A percentile compares a stretch with the other conserved stretches of the same genome.
phyloP scores from a whole-genome alignment of 192 early-diverging fungal genomes.

The Rhizophagus sp. region DNA sequence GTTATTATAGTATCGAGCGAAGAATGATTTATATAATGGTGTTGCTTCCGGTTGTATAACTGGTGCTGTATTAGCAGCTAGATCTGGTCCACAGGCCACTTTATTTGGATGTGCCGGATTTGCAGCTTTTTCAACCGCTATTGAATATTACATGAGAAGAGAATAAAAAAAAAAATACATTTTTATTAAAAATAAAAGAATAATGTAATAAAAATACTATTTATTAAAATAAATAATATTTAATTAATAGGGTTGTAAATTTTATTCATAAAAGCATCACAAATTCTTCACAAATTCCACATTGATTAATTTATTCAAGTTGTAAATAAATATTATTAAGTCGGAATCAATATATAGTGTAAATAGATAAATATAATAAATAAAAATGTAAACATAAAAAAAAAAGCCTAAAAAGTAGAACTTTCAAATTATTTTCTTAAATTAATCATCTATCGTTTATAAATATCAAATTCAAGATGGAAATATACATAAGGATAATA shows the following conservation, averaged over 20 bases:
- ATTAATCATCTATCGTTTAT: constrained; percentile 11
- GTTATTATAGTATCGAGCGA: constrained; percentile 72
- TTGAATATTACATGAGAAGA: constrained; percentile 86
- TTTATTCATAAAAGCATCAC: not conserved
- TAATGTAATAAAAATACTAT: too few species aligned
- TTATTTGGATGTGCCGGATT: constrained; percentile 87
- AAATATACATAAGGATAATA: constrained; percentile 92
- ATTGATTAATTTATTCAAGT: not conserved
- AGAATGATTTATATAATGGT: constrained; percentile 93
- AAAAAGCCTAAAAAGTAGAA: not conserved
- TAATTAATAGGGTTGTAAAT: too few species aligned
- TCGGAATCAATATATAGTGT: not conserved
- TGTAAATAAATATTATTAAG: not conserved
- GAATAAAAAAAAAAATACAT: constrained; percentile 25
- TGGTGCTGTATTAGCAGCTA: constrained; percentile 78
- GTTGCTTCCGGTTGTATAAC: constrained; percentile 89
- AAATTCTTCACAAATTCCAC: not conserved
- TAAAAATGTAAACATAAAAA: not conserved
- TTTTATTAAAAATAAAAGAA: too few species aligned
- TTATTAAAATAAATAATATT: too few species aligned
- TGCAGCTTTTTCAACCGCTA: constrained; percentile 91
- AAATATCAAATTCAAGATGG: constrained; percentile 56
- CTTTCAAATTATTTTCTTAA: not conserved
- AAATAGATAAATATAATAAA: not conserved
- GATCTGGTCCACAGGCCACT: constrained; percentile 74